A percentile compares a stretch with the other conserved stretches of the same genome.
Conservation (phyloP, 2,329 filamentous ascomycete genomes). For the Epichloe amarillans region DNA sequence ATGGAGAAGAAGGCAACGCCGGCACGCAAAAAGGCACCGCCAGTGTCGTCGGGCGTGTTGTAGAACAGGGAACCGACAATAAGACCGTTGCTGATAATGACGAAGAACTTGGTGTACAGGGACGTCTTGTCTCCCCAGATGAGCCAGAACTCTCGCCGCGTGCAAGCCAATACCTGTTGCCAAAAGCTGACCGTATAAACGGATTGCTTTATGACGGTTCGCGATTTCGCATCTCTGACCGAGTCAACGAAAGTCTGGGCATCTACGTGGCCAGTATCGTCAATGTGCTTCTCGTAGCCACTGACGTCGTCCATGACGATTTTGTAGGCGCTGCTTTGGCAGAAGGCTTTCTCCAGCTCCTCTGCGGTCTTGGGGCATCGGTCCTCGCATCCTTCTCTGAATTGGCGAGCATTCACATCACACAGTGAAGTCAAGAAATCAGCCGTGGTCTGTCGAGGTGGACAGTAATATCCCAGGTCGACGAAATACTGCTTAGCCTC, state of each 20-base stretch:
- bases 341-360: conserved; percentile 22
- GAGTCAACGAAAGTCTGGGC: conserved; percentile 54
- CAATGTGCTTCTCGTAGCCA: conserved; percentile 64
- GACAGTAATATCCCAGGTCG: conserved; percentile 39
- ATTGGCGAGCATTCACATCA: conserved; percentile 3
- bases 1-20: conserved; percentile 40
- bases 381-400: conserved; percentile 1
- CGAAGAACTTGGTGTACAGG: conserved; percentile 66
- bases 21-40: conserved; percentile 46
- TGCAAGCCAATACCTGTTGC: conserved; percentile 55
- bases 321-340: conserved; percentile 30
- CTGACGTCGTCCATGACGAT: conserved; percentile 30
- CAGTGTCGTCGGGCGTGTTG: conserved; percentile 43
- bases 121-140: conserved; percentile 62
- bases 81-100: conserved; percentile 58
- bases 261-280: conserved; percentile 51
- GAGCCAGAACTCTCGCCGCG: conserved; percentile 65
- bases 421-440: conserved; percentile 45
- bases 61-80: conserved; percentile 74
- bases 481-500: conserved; percentile 49
- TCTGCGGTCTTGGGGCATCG: conserved; percentile 39
- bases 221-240: conserved; percentile 46
- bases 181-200: conserved; percentile 63
- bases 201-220: conserved; percentile 12
- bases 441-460: conserved; percentile 44